Conservation (phyloP, 768 basidiomycete species). For the Lentinula boryana region DNA sequence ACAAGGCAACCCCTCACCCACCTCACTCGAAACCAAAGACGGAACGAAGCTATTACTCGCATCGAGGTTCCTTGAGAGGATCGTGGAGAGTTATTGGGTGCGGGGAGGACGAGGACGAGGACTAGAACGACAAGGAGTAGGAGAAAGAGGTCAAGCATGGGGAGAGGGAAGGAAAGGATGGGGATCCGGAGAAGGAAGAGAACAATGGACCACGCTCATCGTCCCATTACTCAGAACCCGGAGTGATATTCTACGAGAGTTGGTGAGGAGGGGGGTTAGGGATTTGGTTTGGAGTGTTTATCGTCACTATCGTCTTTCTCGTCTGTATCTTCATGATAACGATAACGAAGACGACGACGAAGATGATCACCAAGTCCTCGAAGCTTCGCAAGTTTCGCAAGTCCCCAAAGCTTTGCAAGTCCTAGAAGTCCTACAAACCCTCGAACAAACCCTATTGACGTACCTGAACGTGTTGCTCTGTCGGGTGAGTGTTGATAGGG, state of each 20-base stretch:
- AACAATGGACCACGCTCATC: neutral
- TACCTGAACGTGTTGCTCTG: too few species aligned
- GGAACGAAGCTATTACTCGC: slow-evolving; percentile 85
- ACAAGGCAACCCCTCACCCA: too few species aligned
- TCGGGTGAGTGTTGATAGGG: too few species aligned
- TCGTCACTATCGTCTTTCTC: neutral
- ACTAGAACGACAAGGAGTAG: neutral
- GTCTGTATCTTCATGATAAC: too few species aligned
- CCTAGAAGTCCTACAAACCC: too few species aligned
- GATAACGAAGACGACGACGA: too few species aligned
- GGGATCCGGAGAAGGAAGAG: neutral
- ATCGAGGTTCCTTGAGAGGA: slow-evolving; percentile 47
- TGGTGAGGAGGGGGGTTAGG: neutral
- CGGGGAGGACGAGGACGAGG: neutral
- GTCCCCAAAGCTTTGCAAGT: too few species aligned
- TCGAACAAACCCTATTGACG: too few species aligned
- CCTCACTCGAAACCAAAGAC: slow-evolving; percentile 17
- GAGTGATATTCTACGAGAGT: neutral
- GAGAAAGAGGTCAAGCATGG: too few species aligned
- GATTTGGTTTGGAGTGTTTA: neutral
- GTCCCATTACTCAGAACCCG: slow-evolving; percentile 75
- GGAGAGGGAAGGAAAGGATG: too few species aligned
- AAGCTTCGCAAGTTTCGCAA: too few species aligned
- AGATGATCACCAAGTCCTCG: too few species aligned
- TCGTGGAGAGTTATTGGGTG: neutral